phyloP scores from a whole-genome alignment of 2,329 filamentous ascomycete species.

The Tolypocladium inflatum region DNA sequence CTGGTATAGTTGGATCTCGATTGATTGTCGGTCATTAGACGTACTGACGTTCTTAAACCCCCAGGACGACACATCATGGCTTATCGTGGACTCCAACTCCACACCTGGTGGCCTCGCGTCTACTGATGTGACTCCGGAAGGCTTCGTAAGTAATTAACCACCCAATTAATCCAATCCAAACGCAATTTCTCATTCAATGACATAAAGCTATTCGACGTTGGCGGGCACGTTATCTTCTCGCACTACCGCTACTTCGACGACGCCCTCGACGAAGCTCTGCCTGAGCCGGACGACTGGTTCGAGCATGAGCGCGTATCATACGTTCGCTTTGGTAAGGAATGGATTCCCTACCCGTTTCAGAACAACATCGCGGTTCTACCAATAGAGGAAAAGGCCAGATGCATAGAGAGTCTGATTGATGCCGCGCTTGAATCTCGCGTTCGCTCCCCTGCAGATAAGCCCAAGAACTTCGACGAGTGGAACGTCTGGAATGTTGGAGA shows the following conservation, averaged over 20 bases:
- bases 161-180: background rate
- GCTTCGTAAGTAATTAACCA: constrained; percentile 67
- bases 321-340: constrained; percentile 89
- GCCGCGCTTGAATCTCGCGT: constrained; percentile 81
- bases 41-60: background rate
- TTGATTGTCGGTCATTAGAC: background rate
- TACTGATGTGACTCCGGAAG: constrained; percentile 89
- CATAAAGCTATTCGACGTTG: constrained; percentile 87
- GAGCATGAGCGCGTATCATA: constrained; percentile 98
- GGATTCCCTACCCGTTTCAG: constrained; percentile 99
- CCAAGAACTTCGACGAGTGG: constrained; percentile 97
- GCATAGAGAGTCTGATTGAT: constrained; percentile 93
- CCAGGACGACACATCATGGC: constrained; percentile 85
- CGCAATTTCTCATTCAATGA: constrained; percentile 4
- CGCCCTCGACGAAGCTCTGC: constrained; percentile 92
- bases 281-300: constrained; percentile 91
- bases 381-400: constrained; percentile 92
- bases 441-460: constrained; percentile 64
- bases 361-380: constrained; percentile 99
- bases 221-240: constrained; percentile 97
- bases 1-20: constrained; percentile 53
- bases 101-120: constrained; percentile 92
- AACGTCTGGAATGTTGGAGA: constrained; percentile 85
- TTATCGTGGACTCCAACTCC: constrained; percentile 88
- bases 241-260: constrained; percentile 99